phyloP scores from a whole-genome alignment of 306 rosid genomes.

The Bauhinia variegata region DNA sequence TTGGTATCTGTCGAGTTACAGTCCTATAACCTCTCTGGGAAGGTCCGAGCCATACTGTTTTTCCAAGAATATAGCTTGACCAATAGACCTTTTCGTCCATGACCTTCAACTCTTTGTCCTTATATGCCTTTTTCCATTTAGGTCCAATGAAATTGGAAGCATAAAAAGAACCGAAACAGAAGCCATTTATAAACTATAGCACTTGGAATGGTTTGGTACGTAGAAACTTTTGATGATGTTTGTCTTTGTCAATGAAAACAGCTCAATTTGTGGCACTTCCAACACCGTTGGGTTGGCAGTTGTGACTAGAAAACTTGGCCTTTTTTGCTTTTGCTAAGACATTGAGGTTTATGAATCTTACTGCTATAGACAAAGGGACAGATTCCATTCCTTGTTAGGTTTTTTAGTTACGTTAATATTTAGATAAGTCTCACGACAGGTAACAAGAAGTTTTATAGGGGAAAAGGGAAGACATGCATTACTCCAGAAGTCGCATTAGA shows the following conservation, averaged over 20 bases:
- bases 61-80: conserved; percentile 4
- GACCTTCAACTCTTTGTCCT: neutral
- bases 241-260: neutral
- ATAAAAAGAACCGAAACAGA: neutral
- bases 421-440: too few species aligned
- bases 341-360: too few species aligned
- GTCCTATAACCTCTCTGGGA: neutral
- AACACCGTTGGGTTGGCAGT: neutral
- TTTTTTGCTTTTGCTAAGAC: too few species aligned
- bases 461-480: too few species aligned
- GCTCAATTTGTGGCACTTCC: conserved; percentile 1
- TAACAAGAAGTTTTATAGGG: too few species aligned
- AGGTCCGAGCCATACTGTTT: conserved; percentile 14
- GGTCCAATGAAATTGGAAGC: neutral
- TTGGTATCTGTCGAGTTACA: neutral
- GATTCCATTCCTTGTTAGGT: too few species aligned
- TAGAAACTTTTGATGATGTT: neutral
- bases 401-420: too few species aligned
- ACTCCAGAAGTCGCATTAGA: too few species aligned
- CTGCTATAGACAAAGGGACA: too few species aligned
- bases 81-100: neutral
- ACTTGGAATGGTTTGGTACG: neutral
- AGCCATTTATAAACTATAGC: neutral
- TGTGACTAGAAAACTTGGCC: too few species aligned
- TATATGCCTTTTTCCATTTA: conserved; percentile 1